Percentiles rank a stretch among this genome's conserved stretches.
Conservation (phyloP, 179 eudicot genomes). For the Beta corolliflora region DNA sequence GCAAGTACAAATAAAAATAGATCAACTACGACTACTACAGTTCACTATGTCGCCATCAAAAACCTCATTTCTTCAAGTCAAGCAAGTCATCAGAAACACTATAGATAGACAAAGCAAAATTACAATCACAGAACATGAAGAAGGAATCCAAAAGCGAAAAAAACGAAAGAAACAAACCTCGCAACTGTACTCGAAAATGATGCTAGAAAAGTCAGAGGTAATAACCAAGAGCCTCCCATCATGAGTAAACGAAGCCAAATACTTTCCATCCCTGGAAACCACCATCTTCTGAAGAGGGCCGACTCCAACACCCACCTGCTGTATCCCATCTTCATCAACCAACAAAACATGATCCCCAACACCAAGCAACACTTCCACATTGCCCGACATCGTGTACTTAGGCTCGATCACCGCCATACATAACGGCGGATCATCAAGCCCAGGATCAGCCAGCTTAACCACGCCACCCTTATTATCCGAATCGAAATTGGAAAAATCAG, state of each 20-base stretch:
- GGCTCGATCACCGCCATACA: conserved; percentile 95
- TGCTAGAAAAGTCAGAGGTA: conserved; percentile 70
- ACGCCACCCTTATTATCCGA: conserved; percentile 48
- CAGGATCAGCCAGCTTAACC: conserved; percentile 67
- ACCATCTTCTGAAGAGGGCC: conserved; percentile 96
- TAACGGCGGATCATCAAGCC: conserved; percentile 73
- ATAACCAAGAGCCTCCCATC: conserved; percentile 90
- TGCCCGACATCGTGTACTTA: conserved; percentile 85
- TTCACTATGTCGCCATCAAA: not conserved
- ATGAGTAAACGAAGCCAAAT: conserved; percentile 84
- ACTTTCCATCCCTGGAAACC: conserved; percentile 78
- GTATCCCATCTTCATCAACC: conserved; percentile 94
- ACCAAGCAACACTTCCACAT: conserved; percentile 85
- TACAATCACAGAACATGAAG: not conserved
- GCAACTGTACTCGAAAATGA: conserved; percentile 73
- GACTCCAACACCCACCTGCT: conserved; percentile 62
- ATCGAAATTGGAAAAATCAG: conserved; percentile 64
- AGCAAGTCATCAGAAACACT: not conserved
- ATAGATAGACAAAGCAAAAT: not conserved
- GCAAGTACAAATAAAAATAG: not conserved
- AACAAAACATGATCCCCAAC: conserved; percentile 74
- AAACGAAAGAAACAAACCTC: conserved; percentile 56
- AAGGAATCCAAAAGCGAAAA: not conserved
- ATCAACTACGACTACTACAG: not conserved
- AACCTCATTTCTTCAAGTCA: not conserved